These are phyloP conservation scores for Haberlea rhodopensis DNA, from an alignment of 257 asterid genomes.

Conservation along the genomic window DNA sequence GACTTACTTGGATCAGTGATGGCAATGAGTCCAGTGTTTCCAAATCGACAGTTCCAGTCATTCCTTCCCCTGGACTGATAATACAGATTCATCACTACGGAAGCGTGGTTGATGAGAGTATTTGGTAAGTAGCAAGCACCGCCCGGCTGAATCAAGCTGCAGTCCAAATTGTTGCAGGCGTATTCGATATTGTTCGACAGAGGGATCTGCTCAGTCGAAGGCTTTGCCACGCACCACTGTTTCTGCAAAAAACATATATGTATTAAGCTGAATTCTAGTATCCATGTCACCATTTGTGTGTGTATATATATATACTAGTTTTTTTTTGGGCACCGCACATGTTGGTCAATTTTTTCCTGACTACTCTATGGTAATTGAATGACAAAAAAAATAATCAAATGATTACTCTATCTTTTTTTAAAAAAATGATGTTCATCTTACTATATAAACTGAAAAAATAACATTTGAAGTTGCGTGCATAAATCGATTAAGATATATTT, in stretches of 20 bases:
- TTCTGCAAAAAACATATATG: slow-evolving; percentile 17
- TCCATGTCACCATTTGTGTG: too few relatives aligned
- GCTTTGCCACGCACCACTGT: slow-evolving; percentile 72
- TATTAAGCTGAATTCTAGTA: too few relatives aligned
- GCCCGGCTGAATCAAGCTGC: slow-evolving; percentile 32
- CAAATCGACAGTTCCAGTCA: slow-evolving; percentile 45
- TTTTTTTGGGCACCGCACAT: too few relatives aligned
- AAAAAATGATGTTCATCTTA: too few relatives aligned
- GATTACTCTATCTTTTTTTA: too few relatives aligned
- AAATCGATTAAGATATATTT: too few relatives aligned
- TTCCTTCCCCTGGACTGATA: slow-evolving; percentile 43
- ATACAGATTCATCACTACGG: slow-evolving; percentile 62
- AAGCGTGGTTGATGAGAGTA: slow-evolving; percentile 51
- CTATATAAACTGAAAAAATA: too few relatives aligned
- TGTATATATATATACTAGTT: too few relatives aligned
- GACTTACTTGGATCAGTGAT: slow-evolving; percentile 55
- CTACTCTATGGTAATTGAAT: too few relatives aligned
- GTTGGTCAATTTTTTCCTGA: too few relatives aligned
- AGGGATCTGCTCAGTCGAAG: slow-evolving; percentile 37
- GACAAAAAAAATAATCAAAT: too few relatives aligned
- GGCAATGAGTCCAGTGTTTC: slow-evolving; percentile 43
- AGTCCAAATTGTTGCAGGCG: slow-evolving; percentile 46
- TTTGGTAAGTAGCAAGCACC: slow-evolving; percentile 45
- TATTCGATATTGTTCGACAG: slow-evolving; percentile 26
- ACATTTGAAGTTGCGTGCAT: too few relatives aligned